Evolutionary conservation across 2,329 filamentous ascomycete genomes (phyloP), one percentile per base, ranked within the genome.

Genomic region (Pseudogymnoascus sp.): DNA sequence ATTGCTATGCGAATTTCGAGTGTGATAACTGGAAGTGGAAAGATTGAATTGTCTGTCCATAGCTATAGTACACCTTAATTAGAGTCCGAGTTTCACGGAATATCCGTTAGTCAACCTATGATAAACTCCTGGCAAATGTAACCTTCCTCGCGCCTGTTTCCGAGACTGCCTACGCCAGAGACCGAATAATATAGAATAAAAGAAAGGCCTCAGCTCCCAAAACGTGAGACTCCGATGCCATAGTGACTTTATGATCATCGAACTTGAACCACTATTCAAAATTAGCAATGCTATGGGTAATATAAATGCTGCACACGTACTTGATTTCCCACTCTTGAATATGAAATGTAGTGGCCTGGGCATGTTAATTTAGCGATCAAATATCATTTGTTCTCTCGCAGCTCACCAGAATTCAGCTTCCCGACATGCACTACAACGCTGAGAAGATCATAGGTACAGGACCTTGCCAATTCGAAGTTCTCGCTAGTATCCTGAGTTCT

Each of bases 341-440:
- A 97, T n/a, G 89, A 90, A 64, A 93, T 87, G 72, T 96, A 97
- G 73, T 97, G 92, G 14, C 93, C 78, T 78, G 3, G 54, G 7
- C n/a, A 4, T 19, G 64, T 72, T 62, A 70, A 67, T 43, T 57
- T 45, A 16, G 4, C n/a, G 37, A 41, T 61, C 23, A 28, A n/a
- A 43, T 16, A n/a, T 21, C 16, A 34, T 23, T n/a, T 43, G 13
- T 45, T 28, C 14, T 28, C 14, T 31, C 14, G 45, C 23, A 25
- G 67, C 72, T 67, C 68, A 78, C 77, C 93, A 1, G 91, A 92
- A 71, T 97, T 92, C 64, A 97, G 89, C 75, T 93, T 92, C 62
- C 93, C 93, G 66, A 96, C 90, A 73, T 98, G 93, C 41, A 96
- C 93, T 21, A 98, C 89, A 2, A 96, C 93, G 67, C 90, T 92